These are phyloP conservation scores for Colletotrichum lentis DNA, from an alignment of 2,329 filamentous ascomycete genomes.

Conservation along the genomic window DNA sequence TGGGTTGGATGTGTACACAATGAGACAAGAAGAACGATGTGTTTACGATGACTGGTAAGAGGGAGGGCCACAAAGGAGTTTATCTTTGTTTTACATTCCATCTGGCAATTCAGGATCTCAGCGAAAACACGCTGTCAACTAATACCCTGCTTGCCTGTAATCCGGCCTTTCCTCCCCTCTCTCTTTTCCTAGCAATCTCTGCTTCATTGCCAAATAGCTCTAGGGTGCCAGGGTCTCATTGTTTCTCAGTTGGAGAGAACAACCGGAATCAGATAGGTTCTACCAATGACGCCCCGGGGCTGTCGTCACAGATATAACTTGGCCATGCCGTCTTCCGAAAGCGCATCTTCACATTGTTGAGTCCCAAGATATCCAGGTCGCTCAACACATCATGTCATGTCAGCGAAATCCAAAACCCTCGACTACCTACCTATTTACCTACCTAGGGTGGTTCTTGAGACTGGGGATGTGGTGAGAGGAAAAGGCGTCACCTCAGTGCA, in stretches of 20 bases:
- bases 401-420: background rate
- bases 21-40: background rate
- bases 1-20: background rate
- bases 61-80: background rate
- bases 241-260: background rate
- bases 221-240: background rate
- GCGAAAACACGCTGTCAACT: background rate
- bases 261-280: background rate
- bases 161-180: background rate
- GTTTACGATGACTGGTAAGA: background rate
- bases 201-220: background rate
- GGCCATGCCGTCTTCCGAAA: background rate
- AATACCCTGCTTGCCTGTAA: background rate
- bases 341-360: no score
- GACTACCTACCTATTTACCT: background rate
- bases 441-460: background rate
- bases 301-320: background rate
- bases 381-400: background rate
- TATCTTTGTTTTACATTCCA: background rate
- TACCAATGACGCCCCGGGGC: background rate
- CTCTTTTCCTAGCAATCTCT: background rate
- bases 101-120: background rate
- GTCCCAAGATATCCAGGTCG: background rate
- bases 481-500: slow-evolving; percentile 3
- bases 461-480: background rate